Percentiles rank a stretch among this genome's conserved stretches.
phyloP scores from a whole-genome alignment of 441 rosid species.

The Isatis lusitanica region DNA sequence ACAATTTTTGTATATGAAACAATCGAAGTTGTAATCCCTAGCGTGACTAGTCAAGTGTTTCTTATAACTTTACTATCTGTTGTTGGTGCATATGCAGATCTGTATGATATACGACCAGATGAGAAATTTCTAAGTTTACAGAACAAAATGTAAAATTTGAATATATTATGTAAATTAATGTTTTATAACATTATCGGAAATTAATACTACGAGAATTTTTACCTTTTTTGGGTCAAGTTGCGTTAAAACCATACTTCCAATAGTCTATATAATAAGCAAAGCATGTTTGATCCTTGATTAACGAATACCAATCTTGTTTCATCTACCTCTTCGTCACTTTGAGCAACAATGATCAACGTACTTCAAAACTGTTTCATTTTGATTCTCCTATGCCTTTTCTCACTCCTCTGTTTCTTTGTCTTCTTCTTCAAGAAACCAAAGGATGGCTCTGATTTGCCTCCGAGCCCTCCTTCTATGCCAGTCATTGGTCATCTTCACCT shows the following conservation, averaged over 20 bases:
- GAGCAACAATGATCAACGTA: slow-evolving; percentile 2
- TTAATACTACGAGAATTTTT: no score
- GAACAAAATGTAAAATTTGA: no score
- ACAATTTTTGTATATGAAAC: no score
- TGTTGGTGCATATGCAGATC: no score
- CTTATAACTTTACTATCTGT: no score
- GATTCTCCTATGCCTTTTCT: neutral
- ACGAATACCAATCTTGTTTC: neutral
- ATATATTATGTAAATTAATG: no score
- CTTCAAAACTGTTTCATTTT: neutral
- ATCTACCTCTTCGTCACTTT: neutral
- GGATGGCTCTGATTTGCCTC: neutral
- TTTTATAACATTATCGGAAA: neutral
- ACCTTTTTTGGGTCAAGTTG: neutral
- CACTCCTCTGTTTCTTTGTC: slow-evolving; percentile 1
- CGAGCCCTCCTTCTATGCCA: slow-evolving; percentile 25
- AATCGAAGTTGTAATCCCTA: no score
- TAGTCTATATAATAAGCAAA: slow-evolving; percentile 6
- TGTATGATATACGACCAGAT: no score
- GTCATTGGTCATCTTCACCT: slow-evolving; percentile 30
- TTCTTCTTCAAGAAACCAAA: slow-evolving; percentile 20
- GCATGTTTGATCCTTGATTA: neutral
- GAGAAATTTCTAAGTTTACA: no score
- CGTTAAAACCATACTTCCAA: neutral
- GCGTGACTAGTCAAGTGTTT: no score